phyloP scores from a whole-genome alignment of 2,329 filamentous ascomycete species.

The Neodidymelliopsis sp. region DNA sequence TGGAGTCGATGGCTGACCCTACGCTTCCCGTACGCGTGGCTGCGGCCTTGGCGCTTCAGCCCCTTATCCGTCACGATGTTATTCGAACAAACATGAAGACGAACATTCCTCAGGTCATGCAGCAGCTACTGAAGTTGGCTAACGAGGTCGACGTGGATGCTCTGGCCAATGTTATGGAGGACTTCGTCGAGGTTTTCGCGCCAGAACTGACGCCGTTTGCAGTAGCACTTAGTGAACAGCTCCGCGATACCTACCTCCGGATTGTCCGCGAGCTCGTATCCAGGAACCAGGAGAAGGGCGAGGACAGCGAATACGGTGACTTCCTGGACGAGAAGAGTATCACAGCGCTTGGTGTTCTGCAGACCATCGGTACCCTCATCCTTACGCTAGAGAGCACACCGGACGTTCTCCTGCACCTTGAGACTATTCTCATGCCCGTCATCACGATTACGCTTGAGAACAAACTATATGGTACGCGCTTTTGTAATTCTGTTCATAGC shows the following conservation, averaged over 20 bases:
- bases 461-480: conserved; percentile 80
- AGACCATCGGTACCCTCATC: conserved; percentile 97
- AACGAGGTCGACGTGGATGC: conserved; percentile 99
- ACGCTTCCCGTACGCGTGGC: conserved; percentile 93
- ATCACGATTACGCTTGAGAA: conserved; percentile 96
- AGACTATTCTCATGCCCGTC: conserved; percentile 95
- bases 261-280: conserved; percentile 92
- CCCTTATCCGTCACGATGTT: conserved; percentile 92
- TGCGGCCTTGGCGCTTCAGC: conserved; percentile 90
- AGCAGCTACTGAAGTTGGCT: conserved; percentile 93
- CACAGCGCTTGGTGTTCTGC: conserved; percentile 91
- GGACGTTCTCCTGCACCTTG: conserved; percentile 91
- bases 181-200: conserved; percentile 99
- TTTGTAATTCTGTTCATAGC: not conserved
- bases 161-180: conserved; percentile 98
- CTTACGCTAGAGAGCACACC: conserved; percentile 96
- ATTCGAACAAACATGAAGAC: conserved; percentile 96
- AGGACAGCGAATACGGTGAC: conserved; percentile 83
- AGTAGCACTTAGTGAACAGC: conserved; percentile 92
- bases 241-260: conserved; percentile 93
- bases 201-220: conserved; percentile 95
- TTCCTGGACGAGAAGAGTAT: conserved; percentile 99
- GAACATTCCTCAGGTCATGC: conserved; percentile 99
- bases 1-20: conserved; percentile 96
- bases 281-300: conserved; percentile 76